Evolutionary conservation across 2,329 filamentous ascomycete species (phyloP), one percentile per base, ranked within the genome.

Genomic region (Emmonsiellopsis sp.): DNA sequence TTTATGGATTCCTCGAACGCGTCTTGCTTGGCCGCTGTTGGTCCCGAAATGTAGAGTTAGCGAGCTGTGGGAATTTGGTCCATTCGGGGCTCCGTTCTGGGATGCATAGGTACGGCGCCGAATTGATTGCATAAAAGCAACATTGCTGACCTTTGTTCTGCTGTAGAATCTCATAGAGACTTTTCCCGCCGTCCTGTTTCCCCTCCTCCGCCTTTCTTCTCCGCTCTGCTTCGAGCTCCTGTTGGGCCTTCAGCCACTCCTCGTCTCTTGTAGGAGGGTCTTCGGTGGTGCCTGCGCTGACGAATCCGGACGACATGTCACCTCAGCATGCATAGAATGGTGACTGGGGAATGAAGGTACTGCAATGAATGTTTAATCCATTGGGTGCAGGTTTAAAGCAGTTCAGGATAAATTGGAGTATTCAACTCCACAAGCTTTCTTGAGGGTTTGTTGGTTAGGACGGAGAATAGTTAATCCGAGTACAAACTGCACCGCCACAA

Each of bases 111-210:
- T 17, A 71, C 67, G 70, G 53, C 34, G 55, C 50, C 42, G 31
- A 21, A 52, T 45, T 53, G 56, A 57, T 55, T 27, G 21, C 21
- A 27, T 27, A 27, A 27, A 27, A 27, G 21, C 21, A 5, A 44
- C 17, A 21, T 46, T 14, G 21, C 50, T 45, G 65, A 77, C 74
- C 74, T 66, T 77, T 77, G 58, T 77, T 77, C 56, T 69, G 67
- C 58, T 77, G 68, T 17, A 77, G 58, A 40, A 76, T 69, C 44
- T 77, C 74, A 54, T 69, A 77, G 8, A 77, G 65, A 57, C 73
- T 76, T 61, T 75, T 77, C 21, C 74, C 74, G 1, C 65, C 71
- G 52, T 74, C 67, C 58, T 86, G 77, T 63, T 84, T 74, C 0
- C 80, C 71, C 52, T 72, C 60, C 37, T 74, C 71, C 9, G 71